Conservation (phyloP, 2,329 filamentous ascomycete species). For the Mariannaea elegans region DNA sequence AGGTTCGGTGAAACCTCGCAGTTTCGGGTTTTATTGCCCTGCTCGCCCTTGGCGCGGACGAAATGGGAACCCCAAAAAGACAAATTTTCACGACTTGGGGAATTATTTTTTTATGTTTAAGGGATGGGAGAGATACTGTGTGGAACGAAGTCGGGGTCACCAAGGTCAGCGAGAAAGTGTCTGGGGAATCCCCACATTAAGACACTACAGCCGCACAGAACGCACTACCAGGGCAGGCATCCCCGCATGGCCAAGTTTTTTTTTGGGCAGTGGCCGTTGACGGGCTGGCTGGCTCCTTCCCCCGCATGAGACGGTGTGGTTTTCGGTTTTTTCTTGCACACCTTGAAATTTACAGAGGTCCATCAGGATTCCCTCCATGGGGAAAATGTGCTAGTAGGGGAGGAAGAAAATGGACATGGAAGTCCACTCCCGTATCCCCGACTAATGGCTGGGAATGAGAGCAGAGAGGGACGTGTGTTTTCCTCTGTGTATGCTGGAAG, state of each 20-base stretch:
- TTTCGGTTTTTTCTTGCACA: neutral
- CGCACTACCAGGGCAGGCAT: conserved; percentile 22
- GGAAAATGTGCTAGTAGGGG: neutral
- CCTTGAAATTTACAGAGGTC: neutral
- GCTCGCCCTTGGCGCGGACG: neutral
- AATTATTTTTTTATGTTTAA: neutral
- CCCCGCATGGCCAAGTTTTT: conserved; percentile 31
- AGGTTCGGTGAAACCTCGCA: conserved; percentile 8
- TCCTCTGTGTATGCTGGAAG: neutral
- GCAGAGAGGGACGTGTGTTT: neutral
- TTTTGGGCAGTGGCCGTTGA: conserved; percentile 1
- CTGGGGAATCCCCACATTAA: conserved; percentile 11
- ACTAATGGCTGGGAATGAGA: too few species aligned
- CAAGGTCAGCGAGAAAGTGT: neutral
- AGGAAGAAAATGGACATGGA: neutral
- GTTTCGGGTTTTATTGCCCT: conserved; percentile 3
- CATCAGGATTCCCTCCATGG: too few species aligned
- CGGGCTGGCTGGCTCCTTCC: conserved; percentile 4
- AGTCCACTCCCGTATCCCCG: neutral
- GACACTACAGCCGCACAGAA: neutral
- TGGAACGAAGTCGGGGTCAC: neutral
- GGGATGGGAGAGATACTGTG: neutral
- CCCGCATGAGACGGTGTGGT: conserved; percentile 31
- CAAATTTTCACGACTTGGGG: neutral
- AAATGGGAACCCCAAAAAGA: neutral